These are phyloP conservation scores for Myxozyma nipponensis DNA, from an alignment of 805 yeast species.

Conservation along the genomic window DNA sequence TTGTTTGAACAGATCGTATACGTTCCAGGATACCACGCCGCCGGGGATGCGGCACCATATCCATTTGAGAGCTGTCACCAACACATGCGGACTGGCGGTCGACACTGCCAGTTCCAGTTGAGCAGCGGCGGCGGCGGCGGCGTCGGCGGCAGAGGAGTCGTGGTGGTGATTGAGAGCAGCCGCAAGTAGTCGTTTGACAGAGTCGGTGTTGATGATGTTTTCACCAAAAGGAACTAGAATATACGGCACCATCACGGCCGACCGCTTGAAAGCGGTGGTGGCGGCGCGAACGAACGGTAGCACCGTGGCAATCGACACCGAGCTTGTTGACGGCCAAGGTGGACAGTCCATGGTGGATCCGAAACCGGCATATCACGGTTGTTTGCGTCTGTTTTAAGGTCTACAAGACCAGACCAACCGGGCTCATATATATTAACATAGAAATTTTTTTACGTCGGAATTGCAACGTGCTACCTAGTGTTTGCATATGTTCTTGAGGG, in stretches of 20 bases:
- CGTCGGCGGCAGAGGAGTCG: constrained; percentile 54
- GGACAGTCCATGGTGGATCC: too few relatives aligned
- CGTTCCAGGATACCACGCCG: constrained; percentile 82
- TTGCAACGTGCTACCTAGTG: too few relatives aligned
- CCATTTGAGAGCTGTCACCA: constrained; percentile 72
- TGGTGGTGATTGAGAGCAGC: constrained; percentile 43
- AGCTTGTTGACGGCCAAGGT: neutral
- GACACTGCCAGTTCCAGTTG: constrained; percentile 45
- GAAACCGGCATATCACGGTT: too few relatives aligned
- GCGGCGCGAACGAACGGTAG: constrained; percentile 34
- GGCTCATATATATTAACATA: too few relatives aligned
- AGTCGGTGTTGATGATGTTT: constrained; percentile 56
- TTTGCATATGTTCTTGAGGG: too few relatives aligned
- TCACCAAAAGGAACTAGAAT: constrained; percentile 62
- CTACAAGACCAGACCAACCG: too few relatives aligned
- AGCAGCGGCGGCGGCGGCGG: constrained; percentile 39
- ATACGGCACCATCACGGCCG: constrained; percentile 70
- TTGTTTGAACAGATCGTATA: constrained; percentile 64
- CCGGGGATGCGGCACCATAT: constrained; percentile 79
- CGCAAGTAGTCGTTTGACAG: constrained; percentile 47
- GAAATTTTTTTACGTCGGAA: too few relatives aligned
- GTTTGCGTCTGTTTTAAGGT: too few relatives aligned
- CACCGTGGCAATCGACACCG: neutral
- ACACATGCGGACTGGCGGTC: constrained; percentile 53
- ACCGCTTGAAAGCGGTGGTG: constrained; percentile 65